Evolutionary conservation across 2,329 filamentous ascomycete species (phyloP), one percentile per base, ranked within the genome.

Genomic region (Trichoderma asperellum): DNA sequence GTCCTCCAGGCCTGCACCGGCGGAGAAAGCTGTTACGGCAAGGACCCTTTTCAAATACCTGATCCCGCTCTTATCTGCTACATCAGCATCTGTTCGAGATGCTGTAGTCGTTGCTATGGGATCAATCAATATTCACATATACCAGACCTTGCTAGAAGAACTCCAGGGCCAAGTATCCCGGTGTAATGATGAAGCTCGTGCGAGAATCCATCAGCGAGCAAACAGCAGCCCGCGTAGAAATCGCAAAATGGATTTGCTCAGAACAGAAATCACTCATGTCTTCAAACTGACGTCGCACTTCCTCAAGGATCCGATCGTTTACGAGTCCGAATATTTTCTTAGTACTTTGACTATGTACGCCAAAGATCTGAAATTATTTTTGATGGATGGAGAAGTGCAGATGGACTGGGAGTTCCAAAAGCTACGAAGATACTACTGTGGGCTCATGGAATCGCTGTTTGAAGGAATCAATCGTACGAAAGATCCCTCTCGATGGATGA

Each of bases 201-300:
- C 91, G 47, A 89, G 94, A 37, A 89, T 97, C 69, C 96, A 98
- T 77, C 92, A 95, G 76, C 89, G 96, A 64, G 93, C 90, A 32
- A 89, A 91, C 59, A 97, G 94, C 79, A 93, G 89, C 73, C 91
- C 94, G 1, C 89, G 91, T 57, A 87, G 93, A 67, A 97, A 93
- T 77, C 89, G 91, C 66, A 92, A 91, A 76, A 96, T 93, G 73
- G 96, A 98, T 76, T 84, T 94, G 37, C 81, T 99, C 40, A 88
- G 96, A 65, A 97, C 95, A 0, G 96, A 98, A 77, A 94, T 98
- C 63, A 97, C 96, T 0, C 93, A 98, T 76, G 92, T 99, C 8
- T 97, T 98, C 80, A 95, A 96, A 77, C 84, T 98, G 43, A 98
- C 95, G 0, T 94, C 94, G 0, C 92, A 94, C 75, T 97, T 97